Base-by-base conservation (phyloP, 2,329 filamentous ascomycete species). In the Aspergillus quadrilineatus region DNA sequence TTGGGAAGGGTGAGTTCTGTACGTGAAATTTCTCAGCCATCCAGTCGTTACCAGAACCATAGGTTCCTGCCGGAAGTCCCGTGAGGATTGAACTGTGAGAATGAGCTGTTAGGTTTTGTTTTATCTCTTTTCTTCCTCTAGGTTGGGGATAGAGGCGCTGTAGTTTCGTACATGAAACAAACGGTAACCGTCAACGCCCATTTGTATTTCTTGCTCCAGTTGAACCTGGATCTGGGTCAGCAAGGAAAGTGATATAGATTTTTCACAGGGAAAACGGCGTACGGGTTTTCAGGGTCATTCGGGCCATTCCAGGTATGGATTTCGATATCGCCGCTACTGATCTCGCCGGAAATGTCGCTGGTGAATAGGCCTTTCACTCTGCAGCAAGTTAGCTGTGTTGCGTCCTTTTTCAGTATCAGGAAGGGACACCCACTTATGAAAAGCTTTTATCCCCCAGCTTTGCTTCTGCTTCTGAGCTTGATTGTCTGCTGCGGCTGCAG, bases 141-240 rank as follows among this genome's bases (percentile, higher is more conserved):
- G 22, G 22, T 22, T 22, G 3, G 22, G 30, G n/a, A 28, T 6
- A 29, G 15, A 12, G 14, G 37, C 15, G 10, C 22, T 9, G 28
- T 9, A 22, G 17, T 4, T 3, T 30, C 60, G 7, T 58, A 72
- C 69, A 79, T 77, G 60, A 76, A 74, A 47, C 75, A 78, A 4
- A 75, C 68, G 4, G 77, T 72, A 7, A 78, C 55, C 1, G 75
- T 77, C 28, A 75, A 63, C 14, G 69, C 62, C 73, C 75, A 78
- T 69, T 77, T 78, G 47, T 76, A 77, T 1, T 60, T 57, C 0
- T 55, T 58, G 17, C 68, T 65, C 73, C 75, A 79, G 57, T 79
- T 78, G 67, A 77, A 77, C 2, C 72, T 74, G 28, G 4, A 17
- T 7, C 9, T 17, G 22, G 22, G 36, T 45, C 17, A 37, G 39